These are phyloP conservation scores for Terfezia claveryi DNA, from an alignment of 495 filamentous ascomycete species.

Conservation along the genomic window DNA sequence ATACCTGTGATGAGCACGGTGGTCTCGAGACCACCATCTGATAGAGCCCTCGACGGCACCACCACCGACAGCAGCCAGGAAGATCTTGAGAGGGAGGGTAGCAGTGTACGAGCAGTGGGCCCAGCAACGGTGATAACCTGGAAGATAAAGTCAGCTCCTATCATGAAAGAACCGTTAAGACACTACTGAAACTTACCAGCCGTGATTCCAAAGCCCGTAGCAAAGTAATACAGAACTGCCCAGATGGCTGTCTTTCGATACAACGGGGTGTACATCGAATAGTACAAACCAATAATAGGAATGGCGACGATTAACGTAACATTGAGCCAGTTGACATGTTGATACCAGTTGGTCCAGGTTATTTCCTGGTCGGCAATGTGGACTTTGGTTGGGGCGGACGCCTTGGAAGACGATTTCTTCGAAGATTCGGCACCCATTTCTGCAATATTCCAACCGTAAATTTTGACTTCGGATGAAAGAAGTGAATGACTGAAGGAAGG, in stretches of 20 bases:
- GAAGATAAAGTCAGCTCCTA: slow-evolving; percentile 5
- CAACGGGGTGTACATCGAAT: slow-evolving; percentile 64
- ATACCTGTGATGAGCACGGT: slow-evolving; percentile 95
- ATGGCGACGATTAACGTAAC: slow-evolving; percentile 69
- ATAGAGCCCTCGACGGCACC: slow-evolving; percentile 93
- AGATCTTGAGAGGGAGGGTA: slow-evolving; percentile 68
- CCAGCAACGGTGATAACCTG: slow-evolving; percentile 80
- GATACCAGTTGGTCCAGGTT: slow-evolving; percentile 76
- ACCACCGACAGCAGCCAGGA: slow-evolving; percentile 75
- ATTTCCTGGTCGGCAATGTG: slow-evolving; percentile 27
- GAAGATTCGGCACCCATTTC: not conserved
- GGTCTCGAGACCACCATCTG: slow-evolving; percentile 91
- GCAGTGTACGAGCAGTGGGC: slow-evolving; percentile 90
- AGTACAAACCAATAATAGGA: slow-evolving; percentile 52
- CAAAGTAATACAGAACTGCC: slow-evolving; percentile 76
- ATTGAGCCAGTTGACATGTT: slow-evolving; percentile 93
- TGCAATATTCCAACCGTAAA: too few relatives aligned
- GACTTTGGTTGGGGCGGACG: not conserved
- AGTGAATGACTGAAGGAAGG: too few relatives aligned
- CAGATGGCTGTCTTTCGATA: slow-evolving; percentile 55
- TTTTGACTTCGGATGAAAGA: too few relatives aligned
- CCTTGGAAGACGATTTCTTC: not conserved
- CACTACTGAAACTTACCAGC: slow-evolving; percentile 33
- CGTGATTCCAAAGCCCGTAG: slow-evolving; percentile 73
- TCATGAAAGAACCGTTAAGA: slow-evolving; percentile 3